These are phyloP conservation scores for Xylariaceae sp. DNA, from an alignment of 2,329 filamentous ascomycete species.

Conservation along the genomic window DNA sequence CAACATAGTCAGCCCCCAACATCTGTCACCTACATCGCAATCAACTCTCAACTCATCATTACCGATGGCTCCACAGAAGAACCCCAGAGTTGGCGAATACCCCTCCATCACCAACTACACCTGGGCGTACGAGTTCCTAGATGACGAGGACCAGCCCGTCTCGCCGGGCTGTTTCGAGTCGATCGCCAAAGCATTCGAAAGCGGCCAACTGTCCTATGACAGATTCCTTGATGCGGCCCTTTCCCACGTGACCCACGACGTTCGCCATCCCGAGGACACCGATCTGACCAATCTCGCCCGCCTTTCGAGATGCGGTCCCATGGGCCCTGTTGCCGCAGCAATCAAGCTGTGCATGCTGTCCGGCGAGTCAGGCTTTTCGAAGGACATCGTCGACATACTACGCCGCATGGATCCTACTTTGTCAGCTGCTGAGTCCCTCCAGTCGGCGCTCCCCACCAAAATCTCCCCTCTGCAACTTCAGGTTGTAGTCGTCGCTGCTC, in stretches of 20 bases:
- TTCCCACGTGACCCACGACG: conserved; percentile 3
- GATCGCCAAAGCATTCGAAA: conserved; percentile 2
- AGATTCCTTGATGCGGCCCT: conserved; percentile 8
- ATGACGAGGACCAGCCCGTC: conserved; percentile 1
- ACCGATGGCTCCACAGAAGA: background rate
- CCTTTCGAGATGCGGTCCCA: conserved; percentile 9
- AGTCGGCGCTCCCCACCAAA: background rate
- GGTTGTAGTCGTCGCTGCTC: conserved; percentile 6
- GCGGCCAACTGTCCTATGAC: conserved; percentile 7
- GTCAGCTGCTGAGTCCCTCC: background rate
- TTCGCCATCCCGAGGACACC: conserved; percentile 8
- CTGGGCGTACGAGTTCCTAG: conserved; percentile 5
- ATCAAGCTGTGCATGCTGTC: conserved; percentile 12
- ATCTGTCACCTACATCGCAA: background rate
- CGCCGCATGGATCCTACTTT: conserved; percentile 2
- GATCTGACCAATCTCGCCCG: conserved; percentile 9
- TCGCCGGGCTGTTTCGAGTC: conserved; percentile 12
- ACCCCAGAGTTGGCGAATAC: background rate
- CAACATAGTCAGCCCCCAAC: background rate
- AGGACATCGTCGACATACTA: conserved; percentile 6
- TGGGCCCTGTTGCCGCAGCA: conserved; percentile 13
- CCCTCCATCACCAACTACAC: conserved; percentile 7
- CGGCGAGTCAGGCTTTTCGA: background rate
- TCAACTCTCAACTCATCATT: background rate
- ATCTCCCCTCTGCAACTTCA: conserved; percentile 10